phyloP scores from a whole-genome alignment of 495 filamentous ascomycete species.

The Trypethelium eluteriae region DNA sequence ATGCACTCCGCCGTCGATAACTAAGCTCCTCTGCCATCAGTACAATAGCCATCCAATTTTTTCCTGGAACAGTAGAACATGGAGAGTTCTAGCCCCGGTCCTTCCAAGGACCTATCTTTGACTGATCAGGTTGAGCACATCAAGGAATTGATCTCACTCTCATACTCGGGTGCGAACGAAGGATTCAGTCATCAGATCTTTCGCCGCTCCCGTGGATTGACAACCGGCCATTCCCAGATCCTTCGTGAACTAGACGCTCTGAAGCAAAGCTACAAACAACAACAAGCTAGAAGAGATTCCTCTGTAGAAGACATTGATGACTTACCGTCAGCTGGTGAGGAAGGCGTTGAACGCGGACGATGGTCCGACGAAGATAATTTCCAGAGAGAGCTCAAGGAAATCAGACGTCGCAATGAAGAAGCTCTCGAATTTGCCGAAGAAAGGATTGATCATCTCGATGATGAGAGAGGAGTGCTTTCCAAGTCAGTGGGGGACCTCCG shows the following conservation, averaged over 20 bases:
- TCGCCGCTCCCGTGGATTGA: conserved; percentile 23
- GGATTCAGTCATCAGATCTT: conserved; percentile 12
- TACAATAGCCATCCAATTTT: not conserved
- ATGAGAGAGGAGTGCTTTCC: conserved; percentile 5
- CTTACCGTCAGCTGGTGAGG: not conserved
- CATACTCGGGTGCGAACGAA: conserved; percentile 2
- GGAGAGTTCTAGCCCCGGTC: not conserved
- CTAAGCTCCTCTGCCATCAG: not conserved
- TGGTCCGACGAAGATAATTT: conserved; percentile 11
- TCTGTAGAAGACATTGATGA: not conserved
- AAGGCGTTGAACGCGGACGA: conserved; percentile 1
- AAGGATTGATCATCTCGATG: conserved; percentile 3
- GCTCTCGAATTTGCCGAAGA: conserved; percentile 14
- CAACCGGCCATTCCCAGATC: conserved; percentile 12
- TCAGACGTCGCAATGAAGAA: conserved; percentile 19
- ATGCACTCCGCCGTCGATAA: not conserved
- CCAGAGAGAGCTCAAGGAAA: not conserved
- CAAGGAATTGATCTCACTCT: conserved; percentile 21
- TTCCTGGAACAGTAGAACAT: not conserved
- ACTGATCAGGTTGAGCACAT: conserved; percentile 24
- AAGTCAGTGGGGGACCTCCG: not conserved
- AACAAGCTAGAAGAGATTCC: conserved; percentile 4
- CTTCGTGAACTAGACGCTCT: conserved; percentile 22
- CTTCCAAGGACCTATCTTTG: conserved; percentile 2
- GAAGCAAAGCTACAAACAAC: conserved; percentile 16